Evolutionary conservation across 257 asterid species (phyloP).

Genomic region (Solanum gracilifrons): DNA sequence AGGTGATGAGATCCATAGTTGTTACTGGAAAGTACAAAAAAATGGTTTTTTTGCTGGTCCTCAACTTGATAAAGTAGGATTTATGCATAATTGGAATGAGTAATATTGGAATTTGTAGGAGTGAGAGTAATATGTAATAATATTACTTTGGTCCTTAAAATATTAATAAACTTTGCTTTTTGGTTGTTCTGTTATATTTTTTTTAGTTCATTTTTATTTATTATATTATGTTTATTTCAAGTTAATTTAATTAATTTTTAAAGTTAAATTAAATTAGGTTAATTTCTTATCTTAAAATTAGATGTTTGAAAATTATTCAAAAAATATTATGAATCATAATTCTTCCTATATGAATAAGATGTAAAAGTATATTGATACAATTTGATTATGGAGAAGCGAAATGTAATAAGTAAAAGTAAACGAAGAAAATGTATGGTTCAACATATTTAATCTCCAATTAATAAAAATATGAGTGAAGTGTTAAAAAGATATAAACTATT

Average conservation of each 20-base stretch:
- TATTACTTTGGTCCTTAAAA: not conserved
- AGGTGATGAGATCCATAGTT: not conserved
- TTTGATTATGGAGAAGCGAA: not conserved
- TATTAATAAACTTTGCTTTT: not conserved
- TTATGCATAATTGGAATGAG: not conserved
- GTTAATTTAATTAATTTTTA: too few species aligned
- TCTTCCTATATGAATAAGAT: too few species aligned
- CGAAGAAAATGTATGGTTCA: not conserved
- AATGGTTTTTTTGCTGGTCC: not conserved
- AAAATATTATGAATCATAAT: too few species aligned
- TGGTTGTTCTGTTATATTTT: not conserved
- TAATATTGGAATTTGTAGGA: not conserved
- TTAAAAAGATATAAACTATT: too few species aligned
- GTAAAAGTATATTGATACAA: too few species aligned
- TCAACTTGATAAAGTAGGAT: not conserved
- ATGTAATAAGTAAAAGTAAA: not conserved
- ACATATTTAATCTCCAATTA: not conserved
- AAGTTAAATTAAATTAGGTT: too few species aligned
- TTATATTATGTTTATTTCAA: too few species aligned
- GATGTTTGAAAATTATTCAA: too few species aligned
- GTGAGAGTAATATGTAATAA: not conserved
- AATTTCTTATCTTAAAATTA: too few species aligned
- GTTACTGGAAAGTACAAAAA: not conserved
- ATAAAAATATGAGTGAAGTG: too few species aligned
- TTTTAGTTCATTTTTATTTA: not conserved